A percentile compares a stretch with the other conserved stretches of the same genome.
phyloP scores from a whole-genome alignment of 352 stramenopile species.

The Peronospora destructor region DNA sequence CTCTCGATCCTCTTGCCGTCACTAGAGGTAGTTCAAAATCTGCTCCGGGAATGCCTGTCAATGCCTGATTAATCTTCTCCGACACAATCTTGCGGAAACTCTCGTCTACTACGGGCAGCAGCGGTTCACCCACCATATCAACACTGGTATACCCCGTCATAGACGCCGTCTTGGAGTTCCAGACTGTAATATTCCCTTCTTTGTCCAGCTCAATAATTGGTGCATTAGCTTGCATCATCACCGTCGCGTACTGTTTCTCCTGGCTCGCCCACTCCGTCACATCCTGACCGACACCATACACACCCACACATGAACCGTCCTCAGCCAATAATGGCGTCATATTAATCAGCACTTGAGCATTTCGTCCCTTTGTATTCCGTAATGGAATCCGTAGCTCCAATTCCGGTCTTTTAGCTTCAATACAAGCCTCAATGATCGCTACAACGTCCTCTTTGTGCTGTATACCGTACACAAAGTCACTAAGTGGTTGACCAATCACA shows the following conservation, averaged over 20 bases:
- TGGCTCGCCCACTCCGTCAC: slow-evolving; percentile 49
- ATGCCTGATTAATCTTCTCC: slow-evolving; percentile 43
- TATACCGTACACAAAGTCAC: slow-evolving; percentile 48
- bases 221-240: slow-evolving; percentile 75
- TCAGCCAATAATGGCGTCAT: slow-evolving; percentile 41
- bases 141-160: slow-evolving; percentile 47
- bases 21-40: slow-evolving; percentile 53
- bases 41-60: slow-evolving; percentile 38
- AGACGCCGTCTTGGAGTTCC: slow-evolving; percentile 52
- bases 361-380: slow-evolving; percentile 36
- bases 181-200: slow-evolving; percentile 61
- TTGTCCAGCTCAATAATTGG: slow-evolving; percentile 76
- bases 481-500: slow-evolving; percentile 39
- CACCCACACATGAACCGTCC: slow-evolving; percentile 38
- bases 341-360: slow-evolving; percentile 45
- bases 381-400: slow-evolving; percentile 46
- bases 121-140: slow-evolving; percentile 44
- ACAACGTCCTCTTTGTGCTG: slow-evolving; percentile 30
- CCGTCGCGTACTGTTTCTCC: slow-evolving; percentile 51
- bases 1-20: slow-evolving; percentile 36
- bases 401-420: slow-evolving; percentile 31
- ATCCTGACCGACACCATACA: slow-evolving; percentile 56
- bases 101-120: slow-evolving; percentile 45
- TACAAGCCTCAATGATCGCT: slow-evolving; percentile 22
- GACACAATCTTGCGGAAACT: slow-evolving; percentile 42